Percentiles rank a stretch among this genome's conserved stretches.
phyloP scores from a whole-genome alignment of 371 early-diverging fungal species.

The Apophysomyces trapeziformis region DNA sequence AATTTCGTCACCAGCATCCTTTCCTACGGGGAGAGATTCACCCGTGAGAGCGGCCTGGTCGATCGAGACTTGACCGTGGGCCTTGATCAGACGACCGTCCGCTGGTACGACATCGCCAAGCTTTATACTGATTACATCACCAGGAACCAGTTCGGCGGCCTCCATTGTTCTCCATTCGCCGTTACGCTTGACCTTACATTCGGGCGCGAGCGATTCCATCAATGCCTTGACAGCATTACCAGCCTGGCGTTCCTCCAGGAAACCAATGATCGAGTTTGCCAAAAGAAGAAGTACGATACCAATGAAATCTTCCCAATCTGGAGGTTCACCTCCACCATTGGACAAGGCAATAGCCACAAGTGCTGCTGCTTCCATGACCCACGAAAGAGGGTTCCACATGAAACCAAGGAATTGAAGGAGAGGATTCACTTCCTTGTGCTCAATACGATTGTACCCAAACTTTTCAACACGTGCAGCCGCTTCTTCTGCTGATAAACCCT shows the following conservation, averaged over 20 bases:
- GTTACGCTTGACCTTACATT: constrained; percentile 72
- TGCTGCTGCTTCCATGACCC: constrained; percentile 83
- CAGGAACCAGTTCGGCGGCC: constrained; percentile 69
- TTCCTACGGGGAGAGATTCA: constrained; percentile 77
- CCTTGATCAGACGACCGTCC: constrained; percentile 66
- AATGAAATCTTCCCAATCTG: constrained; percentile 86
- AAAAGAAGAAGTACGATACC: constrained; percentile 82
- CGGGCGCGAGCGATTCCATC: constrained; percentile 78
- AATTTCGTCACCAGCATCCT: constrained; percentile 74
- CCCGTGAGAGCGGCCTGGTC: constrained; percentile 91
- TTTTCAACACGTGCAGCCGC: constrained; percentile 65
- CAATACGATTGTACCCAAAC: constrained; percentile 75
- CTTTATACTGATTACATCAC: constrained; percentile 77
- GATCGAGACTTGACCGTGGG: constrained; percentile 55
- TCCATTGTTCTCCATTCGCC: constrained; percentile 64
- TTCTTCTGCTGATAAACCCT: constrained; percentile 69
- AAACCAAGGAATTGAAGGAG: constrained; percentile 87
- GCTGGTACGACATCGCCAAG: constrained; percentile 85
- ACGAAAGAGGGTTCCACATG: constrained; percentile 84
- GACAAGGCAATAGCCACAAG: constrained; percentile 75
- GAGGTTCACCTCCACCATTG: constrained; percentile 68
- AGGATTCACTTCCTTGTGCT: constrained; percentile 80
- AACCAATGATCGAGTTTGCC: constrained; percentile 88
- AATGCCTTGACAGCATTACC: constrained; percentile 81
- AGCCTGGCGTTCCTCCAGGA: constrained; percentile 83